phyloP scores from a whole-genome alignment of 768 basidiomycete species.

The Serendipita sp. region DNA sequence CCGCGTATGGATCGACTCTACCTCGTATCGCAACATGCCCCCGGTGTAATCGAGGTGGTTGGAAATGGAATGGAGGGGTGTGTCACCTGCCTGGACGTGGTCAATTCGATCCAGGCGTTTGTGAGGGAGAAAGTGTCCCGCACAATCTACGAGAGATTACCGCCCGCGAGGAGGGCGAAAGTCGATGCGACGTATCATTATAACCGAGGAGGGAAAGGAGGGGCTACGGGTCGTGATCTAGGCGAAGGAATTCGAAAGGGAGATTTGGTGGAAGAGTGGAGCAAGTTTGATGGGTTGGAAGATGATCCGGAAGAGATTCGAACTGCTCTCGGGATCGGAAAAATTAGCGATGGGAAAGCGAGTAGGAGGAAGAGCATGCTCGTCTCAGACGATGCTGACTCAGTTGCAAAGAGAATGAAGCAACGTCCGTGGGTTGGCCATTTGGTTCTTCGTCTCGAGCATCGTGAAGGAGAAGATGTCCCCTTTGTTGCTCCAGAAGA shows the following conservation, averaged over 20 bases:
- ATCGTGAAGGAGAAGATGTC: background rate
- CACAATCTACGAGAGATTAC: conserved; percentile 25
- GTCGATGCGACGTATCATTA: conserved; percentile 40
- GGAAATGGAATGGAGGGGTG: conserved; percentile 33
- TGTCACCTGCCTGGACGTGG: conserved; percentile 51
- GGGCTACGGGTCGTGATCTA: conserved; percentile 55
- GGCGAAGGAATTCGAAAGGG: conserved; percentile 46
- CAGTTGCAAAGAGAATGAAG: background rate
- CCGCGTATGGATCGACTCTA: conserved; percentile 39
- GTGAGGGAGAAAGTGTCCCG: conserved; percentile 26
- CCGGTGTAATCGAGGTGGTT: conserved; percentile 37
- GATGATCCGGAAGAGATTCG: conserved; percentile 17
- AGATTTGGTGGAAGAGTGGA: conserved; percentile 46
- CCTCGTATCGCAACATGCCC: conserved; percentile 37
- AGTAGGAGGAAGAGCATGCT: background rate
- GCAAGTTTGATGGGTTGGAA: conserved; percentile 48
- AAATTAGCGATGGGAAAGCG: background rate
- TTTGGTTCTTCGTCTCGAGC: background rate
- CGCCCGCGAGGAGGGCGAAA: conserved; percentile 23
- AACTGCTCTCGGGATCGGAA: background rate
- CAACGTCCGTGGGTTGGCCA: background rate
- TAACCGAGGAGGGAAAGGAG: conserved; percentile 48
- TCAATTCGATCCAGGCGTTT: conserved; percentile 37
- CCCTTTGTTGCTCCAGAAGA: background rate
- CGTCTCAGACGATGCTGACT: background rate